phyloP scores from a whole-genome alignment of 768 basidiomycete species.

The Suillus bovinus region DNA sequence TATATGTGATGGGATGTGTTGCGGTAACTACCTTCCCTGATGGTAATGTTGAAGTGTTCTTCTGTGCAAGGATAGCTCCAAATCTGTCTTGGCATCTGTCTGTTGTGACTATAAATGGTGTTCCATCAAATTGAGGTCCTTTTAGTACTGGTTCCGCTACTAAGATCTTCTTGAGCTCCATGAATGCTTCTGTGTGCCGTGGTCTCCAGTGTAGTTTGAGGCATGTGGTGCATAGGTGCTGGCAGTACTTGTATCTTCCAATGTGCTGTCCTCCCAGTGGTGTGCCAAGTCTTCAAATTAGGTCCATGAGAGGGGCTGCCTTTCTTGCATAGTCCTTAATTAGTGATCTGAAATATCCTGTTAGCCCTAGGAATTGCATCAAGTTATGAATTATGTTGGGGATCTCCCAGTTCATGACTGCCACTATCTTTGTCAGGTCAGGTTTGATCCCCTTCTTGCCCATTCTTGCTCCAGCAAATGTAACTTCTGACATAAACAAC shows the following conservation, averaged over 20 bases:
- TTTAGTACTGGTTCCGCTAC: slow-evolving; percentile 34
- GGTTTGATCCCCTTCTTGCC: too few species aligned
- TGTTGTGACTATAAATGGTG: slow-evolving; percentile 37
- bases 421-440: too few species aligned
- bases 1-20: slow-evolving; percentile 20
- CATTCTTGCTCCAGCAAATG: too few species aligned
- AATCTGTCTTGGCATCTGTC: slow-evolving; percentile 37
- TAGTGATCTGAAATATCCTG: too few species aligned
- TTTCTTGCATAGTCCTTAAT: too few species aligned
- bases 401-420: too few species aligned
- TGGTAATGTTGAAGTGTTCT: slow-evolving; percentile 16
- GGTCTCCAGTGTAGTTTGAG: neutral
- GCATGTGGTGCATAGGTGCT: rapidly evolving
- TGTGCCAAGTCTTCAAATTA: rapidly evolving
- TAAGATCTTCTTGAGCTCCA: slow-evolving; percentile 31
- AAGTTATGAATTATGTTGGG: too few species aligned
- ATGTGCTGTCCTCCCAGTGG: too few species aligned
- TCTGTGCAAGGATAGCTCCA: slow-evolving; percentile 30
- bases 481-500: too few species aligned
- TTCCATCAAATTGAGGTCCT: slow-evolving; percentile 31
- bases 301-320: too few species aligned
- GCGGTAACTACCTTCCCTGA: slow-evolving; percentile 19
- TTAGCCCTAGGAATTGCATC: too few species aligned
- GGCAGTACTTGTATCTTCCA: too few species aligned
- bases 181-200: slow-evolving; percentile 23